A percentile compares a stretch with the other conserved stretches of the same genome.
Conservation (phyloP, 2,329 filamentous ascomycete genomes). For the Botryotinia globosa region DNA sequence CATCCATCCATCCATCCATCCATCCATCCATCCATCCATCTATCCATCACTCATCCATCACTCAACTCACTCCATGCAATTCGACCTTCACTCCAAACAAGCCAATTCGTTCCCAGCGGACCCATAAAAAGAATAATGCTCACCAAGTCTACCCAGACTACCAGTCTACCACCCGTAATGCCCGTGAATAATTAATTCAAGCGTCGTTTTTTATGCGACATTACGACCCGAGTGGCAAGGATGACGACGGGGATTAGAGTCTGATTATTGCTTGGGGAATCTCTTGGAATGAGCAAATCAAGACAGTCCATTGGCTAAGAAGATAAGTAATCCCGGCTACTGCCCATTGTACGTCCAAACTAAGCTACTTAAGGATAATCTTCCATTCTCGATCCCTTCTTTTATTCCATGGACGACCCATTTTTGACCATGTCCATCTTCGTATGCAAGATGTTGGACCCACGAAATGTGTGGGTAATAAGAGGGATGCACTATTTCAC, state of each 20-base stretch:
- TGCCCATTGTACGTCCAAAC: not conserved
- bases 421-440: conserved; percentile 8
- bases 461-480: not conserved
- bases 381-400: conserved; percentile 12
- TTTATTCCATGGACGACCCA: conserved; percentile 9
- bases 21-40: too few relatives aligned
- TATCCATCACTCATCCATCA: not conserved
- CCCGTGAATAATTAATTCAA: conserved; percentile 5
- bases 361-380: not conserved
- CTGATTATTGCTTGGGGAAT: conserved; percentile 7
- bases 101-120: not conserved
- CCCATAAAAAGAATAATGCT: conserved; percentile 1
- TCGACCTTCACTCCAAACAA: not conserved
- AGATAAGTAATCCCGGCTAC: not conserved
- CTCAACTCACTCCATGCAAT: not conserved
- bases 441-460: conserved; percentile 12
- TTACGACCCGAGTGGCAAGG: conserved; percentile 8
- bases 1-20: too few relatives aligned
- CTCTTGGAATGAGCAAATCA: conserved; percentile 1
- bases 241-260: not conserved
- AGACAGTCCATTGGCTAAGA: not conserved
- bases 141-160: not conserved
- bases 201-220: conserved; percentile 9
- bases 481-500: not conserved
- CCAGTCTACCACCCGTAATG: conserved; percentile 9